Evolutionary conservation across 1,284 basidiomycete species (phyloP).

Genomic region (Megacollybia platyphylla): DNA sequence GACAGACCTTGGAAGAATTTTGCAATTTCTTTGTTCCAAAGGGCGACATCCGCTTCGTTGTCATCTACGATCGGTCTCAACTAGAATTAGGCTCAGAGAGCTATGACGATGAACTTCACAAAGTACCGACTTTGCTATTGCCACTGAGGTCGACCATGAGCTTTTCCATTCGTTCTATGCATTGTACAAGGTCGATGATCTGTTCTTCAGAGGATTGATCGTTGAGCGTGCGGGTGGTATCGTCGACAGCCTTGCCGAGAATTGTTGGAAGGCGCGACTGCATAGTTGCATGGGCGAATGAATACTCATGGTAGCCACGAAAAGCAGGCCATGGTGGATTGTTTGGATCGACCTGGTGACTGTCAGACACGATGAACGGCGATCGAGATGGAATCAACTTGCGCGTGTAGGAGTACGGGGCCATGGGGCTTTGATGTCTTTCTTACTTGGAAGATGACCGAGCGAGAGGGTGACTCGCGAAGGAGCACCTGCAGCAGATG

Average conservation of each 20-base stretch:
- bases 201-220: conserved; percentile 76
- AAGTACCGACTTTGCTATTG: conserved; percentile 68
- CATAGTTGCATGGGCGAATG: conserved; percentile 91
- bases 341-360: conserved; percentile 66
- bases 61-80: not conserved
- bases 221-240: conserved; percentile 84
- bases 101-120: conserved; percentile 72
- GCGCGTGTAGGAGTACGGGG: conserved; percentile 63
- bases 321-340: conserved; percentile 96
- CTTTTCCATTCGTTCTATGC: conserved; percentile 78
- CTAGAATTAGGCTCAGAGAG: not conserved
- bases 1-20: conserved; percentile 79
- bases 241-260: conserved; percentile 92
- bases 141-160: conserved; percentile 75
- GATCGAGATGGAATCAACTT: conserved; percentile 12
- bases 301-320: conserved; percentile 93
- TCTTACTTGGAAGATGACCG: conserved; percentile 60
- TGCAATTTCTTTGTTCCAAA: conserved; percentile 96
- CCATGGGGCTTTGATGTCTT: conserved; percentile 53
- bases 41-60: conserved; percentile 80
- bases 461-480: conserved; percentile 55
- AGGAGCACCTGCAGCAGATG: conserved; percentile 24
- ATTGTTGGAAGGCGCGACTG: conserved; percentile 91
- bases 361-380: conserved; percentile 3
- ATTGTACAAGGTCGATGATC: conserved; percentile 77